Evolutionary conservation across 1,284 basidiomycete genomes (phyloP).

Genomic region (Puccinia polysora): DNA sequence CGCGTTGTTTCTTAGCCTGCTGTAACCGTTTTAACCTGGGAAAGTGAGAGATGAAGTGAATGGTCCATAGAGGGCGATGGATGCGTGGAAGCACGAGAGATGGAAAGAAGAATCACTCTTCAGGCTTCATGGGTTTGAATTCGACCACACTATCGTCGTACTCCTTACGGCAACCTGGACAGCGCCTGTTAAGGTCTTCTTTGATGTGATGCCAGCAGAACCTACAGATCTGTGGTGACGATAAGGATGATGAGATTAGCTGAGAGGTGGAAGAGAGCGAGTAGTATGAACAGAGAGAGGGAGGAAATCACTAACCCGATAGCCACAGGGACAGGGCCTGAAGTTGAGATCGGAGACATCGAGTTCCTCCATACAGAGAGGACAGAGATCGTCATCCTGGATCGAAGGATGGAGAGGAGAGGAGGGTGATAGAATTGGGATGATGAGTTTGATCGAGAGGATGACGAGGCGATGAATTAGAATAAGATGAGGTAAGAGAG

Average conservation of each 20-base stretch:
- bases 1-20: slow-evolving; percentile 90
- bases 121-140: slow-evolving; percentile 89
- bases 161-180: slow-evolving; percentile 89
- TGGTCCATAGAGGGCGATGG: neutral
- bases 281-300: neutral
- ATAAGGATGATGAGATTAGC: slow-evolving; percentile 38
- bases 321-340: slow-evolving; percentile 97
- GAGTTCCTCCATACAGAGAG: slow-evolving; percentile 97
- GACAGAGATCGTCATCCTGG: slow-evolving; percentile 95
- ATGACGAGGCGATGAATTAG: no score
- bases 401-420: neutral
- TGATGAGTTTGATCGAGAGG: no score
- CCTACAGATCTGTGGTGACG: slow-evolving; percentile 73
- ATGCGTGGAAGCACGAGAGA: slow-evolving; percentile 24
- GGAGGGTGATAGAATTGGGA: no score
- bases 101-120: slow-evolving; percentile 67
- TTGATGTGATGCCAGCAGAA: slow-evolving; percentile 99
- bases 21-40: slow-evolving; percentile 85
- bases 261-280: neutral
- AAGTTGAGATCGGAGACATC: slow-evolving; percentile 99
- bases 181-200: slow-evolving; percentile 89
- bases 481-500: no score
- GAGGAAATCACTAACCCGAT: slow-evolving; percentile 66
- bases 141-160: slow-evolving; percentile 91
- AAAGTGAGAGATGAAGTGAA: slow-evolving; percentile 45